phyloP scores from a whole-genome alignment of 768 basidiomycete genomes.

The Hypholoma sublateritium region DNA sequence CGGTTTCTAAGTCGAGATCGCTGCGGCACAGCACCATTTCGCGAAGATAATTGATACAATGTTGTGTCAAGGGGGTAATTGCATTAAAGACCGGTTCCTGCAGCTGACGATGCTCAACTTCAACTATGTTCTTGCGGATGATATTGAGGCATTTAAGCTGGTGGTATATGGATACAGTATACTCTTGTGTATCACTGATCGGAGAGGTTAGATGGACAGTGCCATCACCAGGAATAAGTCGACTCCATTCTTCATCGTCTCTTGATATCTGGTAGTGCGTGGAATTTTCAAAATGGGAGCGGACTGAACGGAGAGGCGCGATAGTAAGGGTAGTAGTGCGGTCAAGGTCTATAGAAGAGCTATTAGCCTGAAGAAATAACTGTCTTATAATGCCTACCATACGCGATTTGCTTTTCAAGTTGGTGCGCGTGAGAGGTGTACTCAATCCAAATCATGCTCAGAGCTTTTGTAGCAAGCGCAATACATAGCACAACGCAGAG shows the following conservation, averaged over 20 bases:
- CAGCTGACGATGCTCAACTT: background rate
- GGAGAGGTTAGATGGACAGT: background rate
- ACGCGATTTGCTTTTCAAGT: too few relatives aligned
- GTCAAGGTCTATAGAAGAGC: too few relatives aligned
- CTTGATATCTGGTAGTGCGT: background rate
- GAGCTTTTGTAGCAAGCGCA: too few relatives aligned
- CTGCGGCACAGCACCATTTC: slow-evolving; percentile 25
- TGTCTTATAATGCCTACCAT: too few relatives aligned
- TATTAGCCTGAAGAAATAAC: too few relatives aligned
- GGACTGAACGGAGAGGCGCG: background rate
- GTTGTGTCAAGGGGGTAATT: background rate
- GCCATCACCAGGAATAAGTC: background rate
- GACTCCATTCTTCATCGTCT: background rate
- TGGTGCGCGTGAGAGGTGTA: too few relatives aligned
- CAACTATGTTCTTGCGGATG: background rate
- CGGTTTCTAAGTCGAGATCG: slow-evolving; percentile 20
- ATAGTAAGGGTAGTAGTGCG: background rate
- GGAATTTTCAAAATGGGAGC: background rate
- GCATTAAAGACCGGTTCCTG: background rate
- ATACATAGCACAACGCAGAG: too few relatives aligned
- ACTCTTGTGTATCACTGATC: background rate
- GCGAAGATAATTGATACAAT: slow-evolving; percentile 25
- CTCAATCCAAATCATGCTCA: too few relatives aligned
- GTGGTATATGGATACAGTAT: background rate
- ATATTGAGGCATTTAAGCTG: background rate